Base-by-base conservation (phyloP, 2,329 filamentous ascomycete genomes). In the Nothopassalora personata region DNA sequence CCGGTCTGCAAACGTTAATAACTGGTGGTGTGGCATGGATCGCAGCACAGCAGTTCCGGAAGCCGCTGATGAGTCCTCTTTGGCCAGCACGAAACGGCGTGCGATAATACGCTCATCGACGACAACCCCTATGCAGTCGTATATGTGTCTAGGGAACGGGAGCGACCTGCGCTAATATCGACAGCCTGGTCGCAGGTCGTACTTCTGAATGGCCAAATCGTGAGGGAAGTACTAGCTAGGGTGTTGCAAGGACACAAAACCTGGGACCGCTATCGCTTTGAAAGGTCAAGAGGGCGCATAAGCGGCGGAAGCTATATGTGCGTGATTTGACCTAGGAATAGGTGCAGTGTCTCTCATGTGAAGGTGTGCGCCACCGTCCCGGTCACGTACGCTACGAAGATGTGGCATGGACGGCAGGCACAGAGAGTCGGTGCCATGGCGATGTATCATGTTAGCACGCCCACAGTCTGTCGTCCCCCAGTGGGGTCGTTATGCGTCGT, bases 11-110 rank as follows among this genome's bases (percentile, higher is more conserved):
- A n/a, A n/a, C n/a, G n/a, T n/a, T n/a, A n/a, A n/a, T n/a, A n/a
- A n/a, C n/a, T n/a, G n/a, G n/a, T n/a, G n/a, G n/a, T n/a, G n/a
- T n/a, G 36, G 23, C 23, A 59, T 15, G 48, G 52, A 53, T 54
- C 19, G 53, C 57, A 61, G 56, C 19, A 36, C 60, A 59, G 53
- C 23, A 46, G 19, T 39, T 45, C 59, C 52, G 55, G 47, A 30
- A 61, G 51, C 50, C 47, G 55, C 51, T n/a, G 46, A 15, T n/a
- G 46, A 15, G 30, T 46, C 46, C 36, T 57, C 31, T 31, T 57
- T 56, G 53, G 53, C 34, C 30, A 27, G 10, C 49, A 51, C 27
- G 33, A 54, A 47, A 39, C 19, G 51, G 51, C 11, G 51, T 45
- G 31, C 34, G 54, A 52, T n/a, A 53, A 28, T 23, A 19, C 55